Base-by-base conservation (phyloP, 768 basidiomycete species). In the Xerocomellus intermedius region DNA sequence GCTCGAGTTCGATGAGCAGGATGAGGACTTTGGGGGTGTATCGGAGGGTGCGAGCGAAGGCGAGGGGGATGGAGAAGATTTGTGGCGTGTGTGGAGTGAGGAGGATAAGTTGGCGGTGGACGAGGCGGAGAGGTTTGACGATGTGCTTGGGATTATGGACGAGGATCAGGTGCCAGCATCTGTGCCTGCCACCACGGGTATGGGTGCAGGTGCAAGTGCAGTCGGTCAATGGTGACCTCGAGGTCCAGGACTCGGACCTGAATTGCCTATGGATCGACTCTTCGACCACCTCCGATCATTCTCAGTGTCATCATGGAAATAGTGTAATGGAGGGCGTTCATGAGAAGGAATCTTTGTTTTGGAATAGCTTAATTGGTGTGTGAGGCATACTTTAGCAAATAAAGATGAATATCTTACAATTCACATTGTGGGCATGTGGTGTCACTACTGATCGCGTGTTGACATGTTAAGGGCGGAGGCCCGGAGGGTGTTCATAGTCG, bases 1-100 rank as follows among this genome's bases (percentile, higher is more conserved):
- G 10, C 69, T 79, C n/a, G 75, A 78, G 61, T 87, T 88, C 64
- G 85, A 85, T 48, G 84, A 87, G 62, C 82, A 84, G 54, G 87
- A 87, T 51, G 85, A 87, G 51, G 84, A 85, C 45, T 83, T 86
- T 57, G 61, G 50, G 74, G 54, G 43, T 39, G 55, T 52, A 4
- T 54, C 8, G 14, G 50, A n/a, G 17, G 36, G 42, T 2, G 46
- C 0, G 57, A 53, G 33, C 30, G 54, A 57, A 2, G 24, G 43
- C 0, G 57, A 42, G 1, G 53, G 46, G 5, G 63, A 61, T 12
- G 56, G 51, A 1, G 65, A 69, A 0, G 65, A 65, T 12, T 28
- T 64, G 33, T 72, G 63, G 65, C 54, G 41, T 8, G 62, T 47
- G 4, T 69, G 67, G 65, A 65, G 46, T 26, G 66, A 71, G 2